Evolutionary conservation across 2,329 filamentous ascomycete species (phyloP).

Genomic region (Aspergillus felis): DNA sequence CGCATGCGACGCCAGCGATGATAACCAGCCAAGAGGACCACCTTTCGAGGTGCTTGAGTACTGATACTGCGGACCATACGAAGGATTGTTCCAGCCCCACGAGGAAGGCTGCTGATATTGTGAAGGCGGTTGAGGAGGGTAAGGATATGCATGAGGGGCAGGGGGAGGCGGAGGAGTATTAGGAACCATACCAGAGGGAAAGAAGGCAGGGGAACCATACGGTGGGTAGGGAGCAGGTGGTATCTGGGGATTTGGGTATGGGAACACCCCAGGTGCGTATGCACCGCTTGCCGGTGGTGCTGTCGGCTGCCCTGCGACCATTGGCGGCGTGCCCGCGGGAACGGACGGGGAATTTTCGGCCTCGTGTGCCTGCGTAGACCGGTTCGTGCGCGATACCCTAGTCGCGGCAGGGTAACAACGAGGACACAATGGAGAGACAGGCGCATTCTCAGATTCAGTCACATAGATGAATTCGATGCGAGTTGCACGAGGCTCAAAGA

Average conservation of each 20-base stretch:
- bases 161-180: conserved; percentile 12
- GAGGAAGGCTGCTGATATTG: conserved; percentile 16
- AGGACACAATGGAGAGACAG: conserved; percentile 37
- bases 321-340: conserved; percentile 3
- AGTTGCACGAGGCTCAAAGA: conserved; percentile 37
- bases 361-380: conserved; percentile 7
- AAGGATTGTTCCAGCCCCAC: conserved; percentile 27
- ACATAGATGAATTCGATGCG: conserved; percentile 34
- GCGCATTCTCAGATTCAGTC: conserved; percentile 28
- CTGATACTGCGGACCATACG: conserved; percentile 20
- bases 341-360: conserved; percentile 4
- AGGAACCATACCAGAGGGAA: conserved; percentile 1
- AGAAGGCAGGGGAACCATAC: conserved; percentile 21
- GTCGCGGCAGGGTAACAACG: conserved; percentile 39
- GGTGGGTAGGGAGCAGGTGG: conserved; percentile 14
- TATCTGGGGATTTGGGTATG: conserved; percentile 11
- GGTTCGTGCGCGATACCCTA: conserved; percentile 21
- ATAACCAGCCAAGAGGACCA: conserved; percentile 31
- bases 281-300: conserved; percentile 6
- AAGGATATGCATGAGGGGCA: conserved; percentile 20
- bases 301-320: conserved; percentile 5
- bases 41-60: conserved; percentile 20
- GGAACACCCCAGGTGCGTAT: conserved; percentile 8
- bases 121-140: conserved; percentile 17
- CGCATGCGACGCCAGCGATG: conserved; percentile 33